Percentiles rank a stretch among this genome's conserved stretches.
These are phyloP conservation scores for Steccherinum ochraceum DNA, from an alignment of 768 basidiomycete species.

Conservation along the genomic window DNA sequence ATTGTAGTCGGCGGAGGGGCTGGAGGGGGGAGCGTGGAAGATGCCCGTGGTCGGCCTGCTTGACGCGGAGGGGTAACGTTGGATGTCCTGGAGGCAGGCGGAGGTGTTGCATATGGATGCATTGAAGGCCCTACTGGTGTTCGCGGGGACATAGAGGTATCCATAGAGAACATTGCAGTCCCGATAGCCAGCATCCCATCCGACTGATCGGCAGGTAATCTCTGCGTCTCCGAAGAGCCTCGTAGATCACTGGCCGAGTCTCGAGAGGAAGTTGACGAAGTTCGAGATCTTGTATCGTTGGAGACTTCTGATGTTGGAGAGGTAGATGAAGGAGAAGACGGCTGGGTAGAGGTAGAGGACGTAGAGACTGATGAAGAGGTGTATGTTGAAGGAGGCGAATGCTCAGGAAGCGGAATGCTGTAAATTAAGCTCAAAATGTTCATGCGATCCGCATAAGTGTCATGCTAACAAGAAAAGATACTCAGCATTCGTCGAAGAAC, in stretches of 20 bases:
- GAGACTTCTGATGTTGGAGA: conserved; percentile 47
- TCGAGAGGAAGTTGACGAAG: conserved; percentile 13
- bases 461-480: conserved; percentile 50
- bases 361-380: conserved; percentile 34
- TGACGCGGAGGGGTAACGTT: conserved; percentile 15
- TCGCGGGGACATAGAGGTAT: conserved; percentile 17
- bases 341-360: conserved; percentile 44
- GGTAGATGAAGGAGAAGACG: conserved; percentile 42
- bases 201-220: conserved; percentile 13
- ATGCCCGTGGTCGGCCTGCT: conserved; percentile 41
- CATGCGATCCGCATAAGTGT: conserved; percentile 93
- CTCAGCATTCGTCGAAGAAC: neutral
- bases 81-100: conserved; percentile 4
- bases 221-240: conserved; percentile 20
- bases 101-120: conserved; percentile 18
- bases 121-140: conserved; percentile 11
- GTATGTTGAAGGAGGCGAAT: conserved; percentile 52
- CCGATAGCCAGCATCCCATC: conserved; percentile 37
- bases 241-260: conserved; percentile 9
- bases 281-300: conserved; percentile 12
- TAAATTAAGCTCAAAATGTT: conserved; percentile 87
- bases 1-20: conserved; percentile 58
- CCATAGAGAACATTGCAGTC: conserved; percentile 39
- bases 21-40: conserved; percentile 58
- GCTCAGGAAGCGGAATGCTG: conserved; percentile 72